A percentile compares a stretch with the other conserved stretches of the same genome.
Evolutionary conservation across 2,329 filamentous ascomycete species (phyloP).

Genomic region (Colletotrichum sp.): DNA sequence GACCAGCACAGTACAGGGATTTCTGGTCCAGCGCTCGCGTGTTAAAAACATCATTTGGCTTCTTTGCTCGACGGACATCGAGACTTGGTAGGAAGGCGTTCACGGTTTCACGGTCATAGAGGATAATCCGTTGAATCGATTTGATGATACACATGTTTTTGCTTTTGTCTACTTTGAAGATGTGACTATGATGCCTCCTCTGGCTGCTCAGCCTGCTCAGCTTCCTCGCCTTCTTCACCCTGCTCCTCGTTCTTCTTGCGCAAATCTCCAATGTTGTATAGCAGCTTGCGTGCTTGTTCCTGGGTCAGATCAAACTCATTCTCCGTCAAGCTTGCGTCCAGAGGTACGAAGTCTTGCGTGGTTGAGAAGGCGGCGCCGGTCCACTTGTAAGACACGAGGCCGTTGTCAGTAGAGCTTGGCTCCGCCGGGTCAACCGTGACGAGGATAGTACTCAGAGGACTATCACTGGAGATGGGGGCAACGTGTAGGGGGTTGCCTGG

Average conservation of each 20-base stretch:
- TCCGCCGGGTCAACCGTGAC: conserved; percentile 44
- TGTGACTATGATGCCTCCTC: not conserved
- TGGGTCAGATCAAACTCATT: conserved; percentile 38
- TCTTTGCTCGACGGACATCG: conserved; percentile 22
- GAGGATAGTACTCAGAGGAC: conserved; percentile 35
- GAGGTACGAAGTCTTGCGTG: conserved; percentile 5
- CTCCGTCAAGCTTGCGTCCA: conserved; percentile 1
- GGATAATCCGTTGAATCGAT: conserved; percentile 21
- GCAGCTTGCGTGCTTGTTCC: conserved; percentile 44
- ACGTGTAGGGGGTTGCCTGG: conserved; percentile 70
- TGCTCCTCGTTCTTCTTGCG: conserved; percentile 44
- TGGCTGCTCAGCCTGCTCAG: not conserved
- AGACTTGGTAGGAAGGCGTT: conserved; percentile 19
- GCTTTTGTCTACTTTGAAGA: not conserved
- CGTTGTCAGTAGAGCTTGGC: conserved; percentile 15
- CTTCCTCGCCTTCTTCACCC: conserved; percentile 30
- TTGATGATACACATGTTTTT: conserved; percentile 6
- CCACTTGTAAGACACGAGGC: conserved; percentile 26
- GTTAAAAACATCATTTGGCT: conserved; percentile 12
- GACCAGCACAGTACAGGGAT: conserved; percentile 9
- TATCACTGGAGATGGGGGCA: conserved; percentile 29
- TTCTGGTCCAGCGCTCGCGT: conserved; percentile 15
- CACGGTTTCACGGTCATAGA: conserved; percentile 22
- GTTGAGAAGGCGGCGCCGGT: conserved; percentile 21
- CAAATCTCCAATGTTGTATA: conserved; percentile 53